Base-by-base conservation (phyloP, 495 filamentous ascomycete species). In the Trichoderma orchidacearum region DNA sequence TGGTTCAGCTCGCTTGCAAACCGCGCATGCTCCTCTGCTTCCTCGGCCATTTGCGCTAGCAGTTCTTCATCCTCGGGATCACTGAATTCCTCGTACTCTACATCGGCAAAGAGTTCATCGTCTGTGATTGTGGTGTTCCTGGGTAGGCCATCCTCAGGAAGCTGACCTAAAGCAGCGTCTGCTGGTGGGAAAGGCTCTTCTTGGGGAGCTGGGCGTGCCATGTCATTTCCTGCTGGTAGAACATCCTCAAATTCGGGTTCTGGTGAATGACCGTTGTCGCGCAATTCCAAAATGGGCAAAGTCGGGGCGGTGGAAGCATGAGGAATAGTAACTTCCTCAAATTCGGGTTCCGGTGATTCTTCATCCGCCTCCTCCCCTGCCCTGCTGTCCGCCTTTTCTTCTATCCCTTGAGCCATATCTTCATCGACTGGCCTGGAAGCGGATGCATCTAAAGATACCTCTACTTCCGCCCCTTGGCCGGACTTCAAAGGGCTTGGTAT, bases 21-120 rank as follows among this genome's bases (percentile, higher is more conserved):
- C 7, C 90, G 81, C 7, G 85, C 89, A 64, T 98, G 91, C 58
- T 96, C 93, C 72, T 95, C 87, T 2, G 84, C 85, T 75, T 97
- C 93, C 7, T 83, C 80, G 9, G 89, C 89, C 59, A 98, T 81
- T 59, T 91, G 89, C 25, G 78, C 79, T 36, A 97, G 73, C 5
- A 97, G 75, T 52, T 93, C 90, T 67, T 90, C 89, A 58, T 97
- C 92, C 70, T 96, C 92, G 0, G 90, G 70, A 60, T 97, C 92
- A 28, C 84, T 89, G 62, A 86, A 88, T 6, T 69, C 72, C 27
- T 75, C 70, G 48, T 70, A 69, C 11, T 75, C 75, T 18, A 68
- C 70, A 45, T 71, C 68, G 1, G 65, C 70, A 54, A 72, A 68
- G 27, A 66, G 27, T 9, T 64, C 68, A 30, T 69, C 63, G 27